Evolutionary conservation across 352 stramenopile species (phyloP).

Genomic region (Hyaloperonospora arabidopsidis): DNA sequence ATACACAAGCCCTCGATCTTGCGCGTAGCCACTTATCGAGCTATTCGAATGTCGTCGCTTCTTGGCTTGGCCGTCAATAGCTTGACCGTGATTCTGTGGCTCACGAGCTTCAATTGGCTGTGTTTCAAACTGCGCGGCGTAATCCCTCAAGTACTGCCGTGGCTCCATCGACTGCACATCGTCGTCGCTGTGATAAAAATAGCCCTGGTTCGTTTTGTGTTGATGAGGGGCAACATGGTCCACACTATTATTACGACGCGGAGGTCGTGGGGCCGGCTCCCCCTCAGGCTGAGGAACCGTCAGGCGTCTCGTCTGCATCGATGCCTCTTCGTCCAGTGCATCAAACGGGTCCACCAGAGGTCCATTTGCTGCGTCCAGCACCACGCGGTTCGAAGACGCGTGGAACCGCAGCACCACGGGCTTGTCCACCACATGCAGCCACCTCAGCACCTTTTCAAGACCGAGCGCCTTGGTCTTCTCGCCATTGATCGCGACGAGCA

Average conservation of each 20-base stretch:
- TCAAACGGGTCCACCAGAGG: conserved; percentile 21
- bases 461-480: conserved; percentile 69
- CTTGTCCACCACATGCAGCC: conserved; percentile 70
- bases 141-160: conserved; percentile 21
- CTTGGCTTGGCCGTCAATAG: conserved; percentile 14
- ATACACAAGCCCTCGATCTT: conserved; percentile 7
- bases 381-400: conserved; percentile 55
- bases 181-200: conserved; percentile 19
- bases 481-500: conserved; percentile 74
- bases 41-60: conserved; percentile 23
- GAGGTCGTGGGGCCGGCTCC: conserved; percentile 26
- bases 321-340: conserved; percentile 6
- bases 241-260: conserved; percentile 26
- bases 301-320: conserved; percentile 9
- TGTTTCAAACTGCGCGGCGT: conserved; percentile 16
- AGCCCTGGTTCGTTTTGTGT: conserved; percentile 12
- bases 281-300: conserved; percentile 22
- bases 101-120: conserved; percentile 20
- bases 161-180: conserved; percentile 13
- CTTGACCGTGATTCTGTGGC: conserved; percentile 9
- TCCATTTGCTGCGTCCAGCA: conserved; percentile 25
- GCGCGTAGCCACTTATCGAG: conserved; percentile 14
- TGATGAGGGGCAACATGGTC: conserved; percentile 12
- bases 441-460: conserved; percentile 67
- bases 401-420: conserved; percentile 72